These are phyloP conservation scores for Lipomyces anomalus DNA, from an alignment of 805 yeast genomes.

Conservation along the genomic window DNA sequence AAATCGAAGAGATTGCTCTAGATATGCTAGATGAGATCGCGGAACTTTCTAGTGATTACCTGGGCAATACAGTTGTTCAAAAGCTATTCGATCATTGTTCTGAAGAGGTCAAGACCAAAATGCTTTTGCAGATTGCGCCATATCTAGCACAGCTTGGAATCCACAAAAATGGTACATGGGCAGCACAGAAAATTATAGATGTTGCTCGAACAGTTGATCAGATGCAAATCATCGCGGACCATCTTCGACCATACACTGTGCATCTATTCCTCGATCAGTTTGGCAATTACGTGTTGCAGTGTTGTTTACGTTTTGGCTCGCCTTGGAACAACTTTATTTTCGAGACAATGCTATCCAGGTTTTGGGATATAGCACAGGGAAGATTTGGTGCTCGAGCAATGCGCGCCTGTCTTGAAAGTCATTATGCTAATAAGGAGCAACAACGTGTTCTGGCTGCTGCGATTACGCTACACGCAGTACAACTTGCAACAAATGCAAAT, in stretches of 20 bases:
- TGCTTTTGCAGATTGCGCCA: conserved; percentile 73
- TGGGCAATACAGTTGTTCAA: conserved; percentile 94
- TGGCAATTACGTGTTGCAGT: conserved; percentile 94
- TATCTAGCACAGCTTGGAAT: conserved; percentile 85
- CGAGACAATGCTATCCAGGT: conserved; percentile 71
- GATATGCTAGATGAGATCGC: conserved; percentile 87
- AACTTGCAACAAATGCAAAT: conserved; percentile 73
- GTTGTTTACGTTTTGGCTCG: conserved; percentile 81
- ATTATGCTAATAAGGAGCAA: conserved; percentile 60
- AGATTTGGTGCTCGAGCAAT: conserved; percentile 94
- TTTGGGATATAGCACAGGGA: conserved; percentile 75
- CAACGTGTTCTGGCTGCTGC: conserved; percentile 66
- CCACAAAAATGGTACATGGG: conserved; percentile 99
- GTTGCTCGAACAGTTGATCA: conserved; percentile 60
- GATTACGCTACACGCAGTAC: conserved; percentile 71
- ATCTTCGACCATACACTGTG: conserved; percentile 73
- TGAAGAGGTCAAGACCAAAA: conserved; percentile 65
- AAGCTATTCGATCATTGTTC: conserved; percentile 72
- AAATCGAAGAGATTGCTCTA: conserved; percentile 73
- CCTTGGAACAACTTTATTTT: conserved; percentile 88
- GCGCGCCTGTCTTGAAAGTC: conserved; percentile 84
- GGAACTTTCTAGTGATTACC: conserved; percentile 82
- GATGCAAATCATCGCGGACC: conserved; percentile 57
- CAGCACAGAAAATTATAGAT: conserved; percentile 90
- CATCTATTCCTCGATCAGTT: conserved; percentile 89